phyloP scores from a whole-genome alignment of 257 asterid genomes.

The Gentiana straminea region DNA sequence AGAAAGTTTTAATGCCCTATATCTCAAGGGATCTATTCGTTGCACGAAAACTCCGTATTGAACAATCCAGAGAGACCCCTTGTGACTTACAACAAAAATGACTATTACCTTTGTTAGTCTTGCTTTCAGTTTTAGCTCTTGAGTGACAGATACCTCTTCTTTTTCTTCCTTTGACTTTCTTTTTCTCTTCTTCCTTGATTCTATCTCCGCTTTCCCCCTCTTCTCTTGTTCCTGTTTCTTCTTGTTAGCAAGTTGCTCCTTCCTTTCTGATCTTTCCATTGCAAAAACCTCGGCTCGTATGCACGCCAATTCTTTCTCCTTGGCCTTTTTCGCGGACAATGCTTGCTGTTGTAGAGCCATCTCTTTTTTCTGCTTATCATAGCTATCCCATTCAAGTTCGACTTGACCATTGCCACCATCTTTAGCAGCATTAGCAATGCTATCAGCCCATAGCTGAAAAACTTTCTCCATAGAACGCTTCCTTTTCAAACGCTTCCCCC shows the following conservation, averaged over 20 bases:
- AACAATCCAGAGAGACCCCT: neutral
- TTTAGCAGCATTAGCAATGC: conserved; percentile 77
- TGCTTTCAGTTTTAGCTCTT: conserved; percentile 64
- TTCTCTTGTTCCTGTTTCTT: conserved; percentile 40
- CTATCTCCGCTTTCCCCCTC: conserved; percentile 28
- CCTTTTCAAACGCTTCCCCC: conserved; percentile 68
- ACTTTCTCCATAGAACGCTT: conserved; percentile 58
- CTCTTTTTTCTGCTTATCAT: conserved; percentile 46
- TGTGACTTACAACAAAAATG: too few species aligned
- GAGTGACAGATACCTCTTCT: conserved; percentile 42
- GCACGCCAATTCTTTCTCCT: conserved; percentile 38
- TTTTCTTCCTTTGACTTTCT: conserved; percentile 55
- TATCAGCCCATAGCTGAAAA: conserved; percentile 55
- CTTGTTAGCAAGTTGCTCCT: conserved; percentile 35
- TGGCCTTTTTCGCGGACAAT: conserved; percentile 37
- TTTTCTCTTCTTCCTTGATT: conserved; percentile 24
- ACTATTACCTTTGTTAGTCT: conserved; percentile 60
- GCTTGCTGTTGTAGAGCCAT: conserved; percentile 34
- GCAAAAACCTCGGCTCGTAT: conserved; percentile 42
- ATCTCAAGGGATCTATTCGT: too few species aligned
- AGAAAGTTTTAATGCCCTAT: neutral
- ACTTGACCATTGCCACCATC: conserved; percentile 50
- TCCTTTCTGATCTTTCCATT: conserved; percentile 39
- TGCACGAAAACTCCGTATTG: neutral
- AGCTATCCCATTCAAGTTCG: conserved; percentile 86